Base-by-base conservation (phyloP, 345 rosid genomes). In the Gossypium anomalum region DNA sequence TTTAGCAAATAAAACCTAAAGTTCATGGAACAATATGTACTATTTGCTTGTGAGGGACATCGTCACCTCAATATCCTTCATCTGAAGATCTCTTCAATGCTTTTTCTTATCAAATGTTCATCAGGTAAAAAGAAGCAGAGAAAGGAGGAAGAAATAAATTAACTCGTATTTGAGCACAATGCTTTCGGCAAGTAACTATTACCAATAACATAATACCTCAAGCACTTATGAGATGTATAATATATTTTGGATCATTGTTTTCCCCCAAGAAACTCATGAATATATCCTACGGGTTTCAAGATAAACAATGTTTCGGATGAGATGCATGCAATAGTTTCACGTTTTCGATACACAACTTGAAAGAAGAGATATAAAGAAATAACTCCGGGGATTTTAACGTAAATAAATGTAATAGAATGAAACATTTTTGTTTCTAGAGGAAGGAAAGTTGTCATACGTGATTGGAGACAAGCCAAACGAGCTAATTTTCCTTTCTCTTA, bases 401-500 rank as follows among this genome's bases (percentile, higher is more conserved):
- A 63, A 63, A 65, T 19, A 16, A 53, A 74, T 2, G 56, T 22
- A 34, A 76, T 61, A 22, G 34, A 51, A 61, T n/a, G n/a, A 71
- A 71, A 13, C 47, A 45, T 25, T 55, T 16, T 38, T 56, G 9
- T 34, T 9, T 22, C n/a, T 44, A 8, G 65, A 62, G 61, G 49
- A 65, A 76, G 66, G 22, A 57, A 58, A 6, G 47, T 20, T 12
- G 73, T 62, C 72, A 67, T 29, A 38, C 57, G 38, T 57, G 57
- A 57, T 48, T 9, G 22, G 4, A 6, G 63, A 23, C 51, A 34
- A 44, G 51, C 49, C 47, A 2, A 19, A 47, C 17, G 29, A 59
- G 14, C 80, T 77, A 80, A 34, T 71, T 79, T 75, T 85, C 60
- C 25, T 59, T 55, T 5, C 58, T 83, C 20, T 77, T 79, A 25